Base-by-base conservation (phyloP, 1,139 yeast species). In the Candida sp. region DNA sequence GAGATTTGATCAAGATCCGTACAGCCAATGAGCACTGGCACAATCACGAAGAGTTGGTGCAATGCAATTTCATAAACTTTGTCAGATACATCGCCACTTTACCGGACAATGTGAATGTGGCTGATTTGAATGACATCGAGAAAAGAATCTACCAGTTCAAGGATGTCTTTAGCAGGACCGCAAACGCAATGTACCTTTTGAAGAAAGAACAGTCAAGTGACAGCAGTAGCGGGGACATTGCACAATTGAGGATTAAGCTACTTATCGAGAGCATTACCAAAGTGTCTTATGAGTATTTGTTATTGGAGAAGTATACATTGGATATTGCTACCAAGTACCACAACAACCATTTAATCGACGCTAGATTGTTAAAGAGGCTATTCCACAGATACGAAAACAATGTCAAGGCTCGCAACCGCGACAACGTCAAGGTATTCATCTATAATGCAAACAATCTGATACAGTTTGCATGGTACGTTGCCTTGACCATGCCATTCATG, bases 271-370 rank as follows among this genome's bases (percentile, higher is more conserved):
- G 68, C 5, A 62, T 75, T 3, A 67, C 75, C 3, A 75, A 74
- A 53, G 72, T 73, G 5, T 69, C 78, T 0, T 72, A 72, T 55
- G 82, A 77, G 52, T 77, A 63, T 54, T 65, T 75, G 48, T 61
- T 77, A 32, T 62, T 77, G 54, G 82, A 77, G 49, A 73, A 69
- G 52, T 77, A 77, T 56, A 70, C 67, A 49, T 65, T 77, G 33
- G 78, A 77, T 48, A 73, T 76, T 28, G 55, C 72, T 32, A 58
- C 71, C 6, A 76, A 76, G 54, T 60, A 75, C 41, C 65, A 67
- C 54, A 63, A 66, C 50, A 73, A 75, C 53, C 68, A 69, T 8
- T 54, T 76, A 25, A 58, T 76, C 27, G 76, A 70, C 44, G 53
- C 59, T 32, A 54, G 69, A 33, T 49, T 65, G 5, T 58, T 70